Evolutionary conservation across 1,284 basidiomycete genomes (phyloP), one percentile per base, ranked within the genome.

Genomic region (Trametes hirsuta): DNA sequence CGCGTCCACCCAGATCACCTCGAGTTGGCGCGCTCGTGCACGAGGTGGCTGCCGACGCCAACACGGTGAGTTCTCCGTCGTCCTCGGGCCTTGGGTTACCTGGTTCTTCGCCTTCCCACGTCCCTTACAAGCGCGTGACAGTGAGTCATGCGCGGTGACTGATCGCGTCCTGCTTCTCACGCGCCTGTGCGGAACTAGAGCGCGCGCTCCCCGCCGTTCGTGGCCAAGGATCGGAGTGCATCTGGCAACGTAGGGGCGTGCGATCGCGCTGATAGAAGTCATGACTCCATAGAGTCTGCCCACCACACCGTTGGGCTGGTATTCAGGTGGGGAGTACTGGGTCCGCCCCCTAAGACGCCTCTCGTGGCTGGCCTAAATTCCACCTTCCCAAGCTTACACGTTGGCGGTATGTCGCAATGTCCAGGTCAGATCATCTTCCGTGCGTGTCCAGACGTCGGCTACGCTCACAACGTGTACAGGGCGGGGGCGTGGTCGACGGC

Each of bases 91-190:
- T 30, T 1, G 30, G 30, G 30, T 8, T 30, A 8, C 30, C 30
- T 30, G 4, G 30, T 30, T 8, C 30, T 30, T 30, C 30, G 30
- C 30, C 30, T 30, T 44, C 21, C 15, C 42, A 35, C 18, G 18
- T 18, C 18, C 18, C 18, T 18, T 18, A 1, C 37, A n/a, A 10
- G 53, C 39, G 55, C 56, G 62, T 64, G 59, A 64, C 63, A 8
- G 3, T 35, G 2, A n/a, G n/a, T 55, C 62, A 64, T 52, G 62
- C 56, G 62, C 47, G 18, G 62, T 64, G 62, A 64, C 62, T 47
- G 49, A 21, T 53, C 62, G 62, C 50, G 62, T 64, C 47, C 25
- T 22, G 25, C 49, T 15, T 45, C 21, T 18, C 21, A 21, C 34
- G 15, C 36, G 47, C 0, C 9, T 8, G 22, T 9, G 51, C 51